Conservation (phyloP, 257 asterid genomes). For the Petunia axillaris region DNA sequence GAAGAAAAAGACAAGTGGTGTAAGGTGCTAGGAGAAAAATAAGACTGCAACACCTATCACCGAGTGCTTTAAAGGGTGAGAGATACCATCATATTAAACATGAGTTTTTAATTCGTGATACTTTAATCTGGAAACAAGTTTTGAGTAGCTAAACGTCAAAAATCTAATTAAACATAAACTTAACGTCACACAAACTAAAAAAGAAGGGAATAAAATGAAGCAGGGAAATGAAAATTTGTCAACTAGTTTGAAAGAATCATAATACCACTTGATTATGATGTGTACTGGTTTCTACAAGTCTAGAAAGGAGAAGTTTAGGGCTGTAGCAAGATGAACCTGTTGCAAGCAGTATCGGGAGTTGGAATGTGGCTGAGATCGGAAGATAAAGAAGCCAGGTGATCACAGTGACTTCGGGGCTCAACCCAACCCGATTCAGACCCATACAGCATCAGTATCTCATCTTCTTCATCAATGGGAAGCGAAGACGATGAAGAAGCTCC, state of each 20-base stretch:
- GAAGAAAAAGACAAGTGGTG: background rate
- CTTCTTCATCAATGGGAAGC: conserved; percentile 37
- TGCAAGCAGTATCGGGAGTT: conserved; percentile 70
- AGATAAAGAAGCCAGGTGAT: conserved; percentile 62
- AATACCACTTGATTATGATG: background rate
- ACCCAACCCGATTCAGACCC: conserved; percentile 90
- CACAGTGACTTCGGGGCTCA: conserved; percentile 86
- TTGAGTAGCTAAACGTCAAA: background rate
- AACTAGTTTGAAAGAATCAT: background rate
- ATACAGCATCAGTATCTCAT: conserved; percentile 44
- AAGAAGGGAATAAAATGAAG: background rate
- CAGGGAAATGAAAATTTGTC: background rate
- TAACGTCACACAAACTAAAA: background rate
- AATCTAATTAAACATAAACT: background rate
- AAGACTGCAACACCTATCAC: background rate
- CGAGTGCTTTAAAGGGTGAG: background rate
- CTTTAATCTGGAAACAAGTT: background rate
- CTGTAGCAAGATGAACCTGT: conserved; percentile 43
- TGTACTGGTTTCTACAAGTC: background rate
- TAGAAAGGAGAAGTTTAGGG: background rate
- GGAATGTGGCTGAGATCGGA: conserved; percentile 76
- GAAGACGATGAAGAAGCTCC: conserved; percentile 51
- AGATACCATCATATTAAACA: background rate
- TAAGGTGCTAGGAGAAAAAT: background rate
- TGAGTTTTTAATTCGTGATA: background rate